Evolutionary conservation across 345 rosid species (phyloP), one percentile per base, ranked within the genome.

Genomic region (Firmiana major): DNA sequence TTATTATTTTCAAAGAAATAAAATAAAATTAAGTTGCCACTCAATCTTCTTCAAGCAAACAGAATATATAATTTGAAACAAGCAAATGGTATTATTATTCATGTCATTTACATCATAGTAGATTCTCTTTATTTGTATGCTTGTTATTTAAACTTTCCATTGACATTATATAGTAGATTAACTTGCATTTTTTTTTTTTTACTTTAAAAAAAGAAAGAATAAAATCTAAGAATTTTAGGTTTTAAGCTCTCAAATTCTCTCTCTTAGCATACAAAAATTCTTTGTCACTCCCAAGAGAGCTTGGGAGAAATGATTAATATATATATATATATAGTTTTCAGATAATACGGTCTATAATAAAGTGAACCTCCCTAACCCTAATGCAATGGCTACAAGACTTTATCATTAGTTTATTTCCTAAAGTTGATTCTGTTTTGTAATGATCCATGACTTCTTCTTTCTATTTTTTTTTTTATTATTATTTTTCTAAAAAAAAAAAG

Each of bases 341-440:
- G 49, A 9, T 1, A 45, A 45, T 45, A 48, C 12, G 22, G 9
- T 53, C 22, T 19, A 53, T 53, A 6, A 0, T 11, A 65, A 38
- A 65, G 46, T 19, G 21, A 46, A 3, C 8, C 26, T 36, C 31
- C 9, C 36, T n/a, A 22, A 60, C 31, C 9, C 36, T n/a, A 22
- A 60, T 46, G 62, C 53, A 72, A 57, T 45, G 49, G 49, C 15
- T n/a, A 43, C 7, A 58, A 57, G 63, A 65, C 51, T 72, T 74
- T 71, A 19, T 22, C 8, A 70, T 45, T 70, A 46, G 70, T 71
- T 60, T 59, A 49, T 78, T 78, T 21, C 63, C 13, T 34, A 64
- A 64, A 73, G 67, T 55, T 22, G 71, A 67, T 67, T 79, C 75
- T 11, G 51, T 46, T 65, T 58, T 34, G 43, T 24, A 49, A 51